Conservation (phyloP, 2,329 filamentous ascomycete genomes). For the Hymenoscyphus scutula region DNA sequence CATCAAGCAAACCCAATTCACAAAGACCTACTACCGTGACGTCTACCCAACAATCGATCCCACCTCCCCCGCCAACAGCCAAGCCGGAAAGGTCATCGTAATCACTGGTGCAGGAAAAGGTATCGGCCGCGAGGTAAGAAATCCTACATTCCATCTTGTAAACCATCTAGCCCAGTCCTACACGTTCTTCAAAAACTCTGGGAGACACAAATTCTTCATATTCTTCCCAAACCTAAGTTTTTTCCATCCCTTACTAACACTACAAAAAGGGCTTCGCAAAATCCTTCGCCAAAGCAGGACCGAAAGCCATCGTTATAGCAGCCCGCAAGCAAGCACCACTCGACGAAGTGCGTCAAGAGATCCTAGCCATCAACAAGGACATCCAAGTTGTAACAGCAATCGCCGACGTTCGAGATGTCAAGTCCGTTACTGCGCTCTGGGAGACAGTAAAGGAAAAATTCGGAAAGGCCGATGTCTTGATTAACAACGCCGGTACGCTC, state of each 20-base stretch:
- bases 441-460: constrained; percentile 35
- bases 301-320: constrained; percentile 38
- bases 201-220: too few relatives aligned
- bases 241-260: not conserved
- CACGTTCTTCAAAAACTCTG: too few relatives aligned
- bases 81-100: constrained; percentile 33
- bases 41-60: constrained; percentile 43
- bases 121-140: constrained; percentile 30
- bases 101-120: constrained; percentile 44
- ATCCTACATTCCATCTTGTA: not conserved
- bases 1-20: constrained; percentile 28
- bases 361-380: constrained; percentile 33
- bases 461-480: constrained; percentile 52
- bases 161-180: too few relatives aligned
- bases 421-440: constrained; percentile 20
- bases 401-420: constrained; percentile 33
- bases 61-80: constrained; percentile 32
- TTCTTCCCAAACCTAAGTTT: too few relatives aligned
- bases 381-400: constrained; percentile 35
- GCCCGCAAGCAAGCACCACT: constrained; percentile 35
- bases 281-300: constrained; percentile 35
- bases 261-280: constrained; percentile 15
- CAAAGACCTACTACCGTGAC: constrained; percentile 38
- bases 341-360: constrained; percentile 26
- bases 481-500: constrained; percentile 24